phyloP scores from a whole-genome alignment of 2,329 filamentous ascomycete species.

The Pseudogymnoascus sp. region DNA sequence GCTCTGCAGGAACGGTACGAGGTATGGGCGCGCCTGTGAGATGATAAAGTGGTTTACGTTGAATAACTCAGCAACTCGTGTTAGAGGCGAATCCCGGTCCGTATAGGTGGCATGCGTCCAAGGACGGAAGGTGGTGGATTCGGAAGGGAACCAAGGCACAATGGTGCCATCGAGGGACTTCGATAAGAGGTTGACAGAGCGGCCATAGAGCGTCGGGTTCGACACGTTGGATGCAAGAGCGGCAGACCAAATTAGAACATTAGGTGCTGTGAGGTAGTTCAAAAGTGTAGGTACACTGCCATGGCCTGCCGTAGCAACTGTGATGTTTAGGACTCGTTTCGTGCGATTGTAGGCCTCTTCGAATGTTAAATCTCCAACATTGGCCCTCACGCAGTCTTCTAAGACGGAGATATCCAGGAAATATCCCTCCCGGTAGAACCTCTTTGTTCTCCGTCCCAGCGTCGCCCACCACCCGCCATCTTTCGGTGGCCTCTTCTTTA shows the following conservation, averaged over 20 bases:
- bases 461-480: conserved; percentile 41
- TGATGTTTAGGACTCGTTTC: conserved; percentile 85
- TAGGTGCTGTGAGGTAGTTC: conserved; percentile 88
- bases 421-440: conserved; percentile 70
- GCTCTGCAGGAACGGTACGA: conserved; percentile 75
- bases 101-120: conserved; percentile 47
- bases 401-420: conserved; percentile 75
- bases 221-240: conserved; percentile 49
- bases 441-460: conserved; percentile 53
- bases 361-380: conserved; percentile 84
- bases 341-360: conserved; percentile 84
- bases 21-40: conserved; percentile 81
- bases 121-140: conserved; percentile 43
- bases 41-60: conserved; percentile 88
- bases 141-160: conserved; percentile 46
- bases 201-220: conserved; percentile 39
- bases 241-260: conserved; percentile 64
- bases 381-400: conserved; percentile 74
- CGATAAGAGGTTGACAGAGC: conserved; percentile 47
- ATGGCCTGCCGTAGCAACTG: conserved; percentile 66
- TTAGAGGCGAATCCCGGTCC: conserved; percentile 50
- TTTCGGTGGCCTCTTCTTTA: conserved; percentile 19
- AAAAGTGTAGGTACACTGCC: conserved; percentile 74
- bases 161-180: conserved; percentile 54
- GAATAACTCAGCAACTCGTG: conserved; percentile 56